Conservation (phyloP, 495 filamentous ascomycete genomes). For the Talaromyces liani region DNA sequence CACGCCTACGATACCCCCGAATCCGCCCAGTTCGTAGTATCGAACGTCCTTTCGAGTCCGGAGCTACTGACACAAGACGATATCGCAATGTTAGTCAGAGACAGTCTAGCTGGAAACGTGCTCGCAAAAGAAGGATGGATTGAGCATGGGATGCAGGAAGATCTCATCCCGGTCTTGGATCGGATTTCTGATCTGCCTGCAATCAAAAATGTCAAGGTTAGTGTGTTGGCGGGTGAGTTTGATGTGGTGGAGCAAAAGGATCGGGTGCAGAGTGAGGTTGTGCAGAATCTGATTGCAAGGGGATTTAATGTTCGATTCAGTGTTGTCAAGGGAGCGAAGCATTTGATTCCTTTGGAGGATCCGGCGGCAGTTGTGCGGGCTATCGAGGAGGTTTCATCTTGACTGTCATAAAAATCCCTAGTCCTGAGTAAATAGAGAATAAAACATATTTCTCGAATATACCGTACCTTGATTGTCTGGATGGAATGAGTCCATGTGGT, state of each 20-base stretch:
- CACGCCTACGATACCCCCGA: slow-evolving; percentile 19
- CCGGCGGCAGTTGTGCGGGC: slow-evolving; percentile 3
- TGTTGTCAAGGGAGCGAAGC: slow-evolving; percentile 1
- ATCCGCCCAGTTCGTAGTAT: slow-evolving; percentile 18
- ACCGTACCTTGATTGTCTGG: neutral
- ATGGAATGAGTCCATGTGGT: neutral
- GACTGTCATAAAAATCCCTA: too few relatives aligned
- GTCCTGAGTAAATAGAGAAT: slow-evolving; percentile 15
- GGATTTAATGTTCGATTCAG: neutral
- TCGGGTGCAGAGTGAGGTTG: slow-evolving; percentile 21
- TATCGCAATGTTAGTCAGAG: slow-evolving; percentile 17
- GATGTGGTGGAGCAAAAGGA: slow-evolving; percentile 30
- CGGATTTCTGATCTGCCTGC: neutral
- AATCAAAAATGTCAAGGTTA: slow-evolving; percentile 11
- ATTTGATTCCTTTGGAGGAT: slow-evolving; percentile 8
- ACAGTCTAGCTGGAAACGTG: slow-evolving; percentile 23
- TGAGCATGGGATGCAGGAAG: slow-evolving; percentile 31
- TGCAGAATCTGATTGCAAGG: slow-evolving; percentile 11
- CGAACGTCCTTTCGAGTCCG: slow-evolving; percentile 27
- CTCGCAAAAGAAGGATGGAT: slow-evolving; percentile 32
- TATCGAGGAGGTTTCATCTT: neutral
- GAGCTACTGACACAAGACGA: slow-evolving; percentile 14
- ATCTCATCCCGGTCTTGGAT: slow-evolving; percentile 17
- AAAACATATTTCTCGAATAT: slow-evolving; percentile 22
- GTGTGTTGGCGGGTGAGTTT: slow-evolving; percentile 22